A percentile compares a stretch with the other conserved stretches of the same genome.
phyloP scores from a whole-genome alignment of 75 land plant species.

The Isoetes taiwanensis region DNA sequence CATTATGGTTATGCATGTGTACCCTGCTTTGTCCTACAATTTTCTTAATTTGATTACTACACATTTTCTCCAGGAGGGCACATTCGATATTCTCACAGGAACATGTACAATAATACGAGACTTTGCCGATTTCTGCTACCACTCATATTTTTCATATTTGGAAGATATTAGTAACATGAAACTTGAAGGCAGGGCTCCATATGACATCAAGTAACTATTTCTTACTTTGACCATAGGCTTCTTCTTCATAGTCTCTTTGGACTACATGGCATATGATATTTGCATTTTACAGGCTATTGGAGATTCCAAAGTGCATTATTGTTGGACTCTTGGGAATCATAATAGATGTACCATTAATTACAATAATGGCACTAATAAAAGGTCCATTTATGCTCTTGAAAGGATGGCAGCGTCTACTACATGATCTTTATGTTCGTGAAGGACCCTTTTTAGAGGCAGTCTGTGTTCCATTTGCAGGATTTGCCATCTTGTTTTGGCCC shows the following conservation, averaged over 20 bases:
- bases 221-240: background rate
- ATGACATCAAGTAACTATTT: slow-evolving; percentile 41
- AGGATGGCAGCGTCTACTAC: slow-evolving; percentile 69
- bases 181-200: slow-evolving; percentile 24
- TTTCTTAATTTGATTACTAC: no score
- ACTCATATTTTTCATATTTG: slow-evolving; percentile 44
- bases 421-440: slow-evolving; percentile 60
- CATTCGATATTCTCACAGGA: slow-evolving; percentile 65
- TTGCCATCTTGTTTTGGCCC: slow-evolving; percentile 88
- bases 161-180: slow-evolving; percentile 45
- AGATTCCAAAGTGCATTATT: slow-evolving; percentile 49
- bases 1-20: no score
- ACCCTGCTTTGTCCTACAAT: no score
- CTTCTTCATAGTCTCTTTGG: background rate
- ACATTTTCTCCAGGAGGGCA: slow-evolving; percentile 97
- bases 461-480: slow-evolving; percentile 87
- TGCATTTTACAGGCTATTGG: slow-evolving; percentile 33
- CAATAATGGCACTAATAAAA: slow-evolving; percentile 47
- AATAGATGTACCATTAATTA: slow-evolving; percentile 45
- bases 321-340: slow-evolving; percentile 40
- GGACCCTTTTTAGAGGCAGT: slow-evolving; percentile 77
- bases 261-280: background rate
- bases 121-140: slow-evolving; percentile 49
- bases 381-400: slow-evolving; percentile 76
- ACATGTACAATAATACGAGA: slow-evolving; percentile 74